Percentiles rank a stretch among this genome's conserved stretches.
Evolutionary conservation across 306 rosid species (phyloP).

Genomic region (Gillenia trifoliata): DNA sequence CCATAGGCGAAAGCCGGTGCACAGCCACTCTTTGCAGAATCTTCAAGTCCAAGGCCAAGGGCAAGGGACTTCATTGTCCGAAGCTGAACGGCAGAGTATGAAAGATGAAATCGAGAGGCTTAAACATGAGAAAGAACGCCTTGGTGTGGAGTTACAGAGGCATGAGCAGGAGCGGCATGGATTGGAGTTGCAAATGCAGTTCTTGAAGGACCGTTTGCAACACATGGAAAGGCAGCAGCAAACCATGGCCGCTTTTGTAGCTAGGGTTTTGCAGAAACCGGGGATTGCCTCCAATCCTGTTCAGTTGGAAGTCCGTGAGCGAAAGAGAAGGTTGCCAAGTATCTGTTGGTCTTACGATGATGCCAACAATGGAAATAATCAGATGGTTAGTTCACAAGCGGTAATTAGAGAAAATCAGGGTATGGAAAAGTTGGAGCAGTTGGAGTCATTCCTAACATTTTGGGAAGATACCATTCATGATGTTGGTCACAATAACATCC

Average conservation of each 20-base stretch:
- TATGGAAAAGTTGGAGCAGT: conserved; percentile 41
- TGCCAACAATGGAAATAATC: conserved; percentile 37
- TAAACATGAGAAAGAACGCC: conserved; percentile 43
- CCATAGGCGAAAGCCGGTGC: conserved; percentile 76
- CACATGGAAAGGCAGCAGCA: conserved; percentile 48
- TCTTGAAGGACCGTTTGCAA: conserved; percentile 42
- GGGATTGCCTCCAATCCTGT: conserved; percentile 36
- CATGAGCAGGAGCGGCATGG: conserved; percentile 45
- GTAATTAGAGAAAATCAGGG: conserved; percentile 25
- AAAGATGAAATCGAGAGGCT: conserved; percentile 56
- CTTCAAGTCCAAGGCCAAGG: conserved; percentile 45
- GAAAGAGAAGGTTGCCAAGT: conserved; percentile 61
- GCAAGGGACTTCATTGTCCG: conserved; percentile 45
- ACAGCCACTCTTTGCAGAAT: conserved; percentile 78
- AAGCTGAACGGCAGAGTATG: conserved; percentile 47
- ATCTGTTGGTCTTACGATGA: conserved; percentile 28
- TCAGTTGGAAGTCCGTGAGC: conserved; percentile 40
- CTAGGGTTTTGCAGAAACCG: conserved; percentile 48
- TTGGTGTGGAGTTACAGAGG: conserved; percentile 39
- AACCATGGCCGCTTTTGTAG: conserved; percentile 40
- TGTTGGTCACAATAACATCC: conserved; percentile 16
- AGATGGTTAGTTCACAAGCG: conserved; percentile 32
- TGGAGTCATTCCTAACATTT: conserved; percentile 52
- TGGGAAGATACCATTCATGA: conserved; percentile 56
- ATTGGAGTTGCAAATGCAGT: conserved; percentile 30